Conservation (phyloP, 106 monocot species). For the Acanthochlamys bracteata region DNA sequence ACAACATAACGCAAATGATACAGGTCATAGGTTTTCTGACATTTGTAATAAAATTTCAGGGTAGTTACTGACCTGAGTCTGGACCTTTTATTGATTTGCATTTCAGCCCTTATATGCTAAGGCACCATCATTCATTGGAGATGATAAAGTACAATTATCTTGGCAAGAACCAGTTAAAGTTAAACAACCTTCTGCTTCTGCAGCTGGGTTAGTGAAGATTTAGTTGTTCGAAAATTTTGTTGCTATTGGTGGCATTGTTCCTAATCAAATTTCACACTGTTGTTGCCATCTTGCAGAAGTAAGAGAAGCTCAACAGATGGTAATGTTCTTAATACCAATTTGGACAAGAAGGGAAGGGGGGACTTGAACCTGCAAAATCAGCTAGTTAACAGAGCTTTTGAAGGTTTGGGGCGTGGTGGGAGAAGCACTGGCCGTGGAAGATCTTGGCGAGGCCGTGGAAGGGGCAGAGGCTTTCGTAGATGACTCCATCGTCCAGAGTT, state of each 20-base stretch:
- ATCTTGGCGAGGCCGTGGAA: conserved; percentile 49
- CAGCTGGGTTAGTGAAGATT: conserved; percentile 22
- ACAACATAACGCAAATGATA: conserved; percentile 90
- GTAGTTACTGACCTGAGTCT: background rate
- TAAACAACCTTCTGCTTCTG: conserved; percentile 23
- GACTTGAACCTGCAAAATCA: conserved; percentile 45
- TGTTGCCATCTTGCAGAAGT: conserved; percentile 27
- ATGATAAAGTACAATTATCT: conserved; percentile 71
- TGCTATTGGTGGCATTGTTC: background rate
- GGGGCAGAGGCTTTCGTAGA: conserved; percentile 54
- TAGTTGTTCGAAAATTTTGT: background rate
- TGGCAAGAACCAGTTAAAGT: conserved; percentile 68
- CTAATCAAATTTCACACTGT: background rate
- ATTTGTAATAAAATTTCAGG: background rate
- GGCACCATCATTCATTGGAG: conserved; percentile 82
- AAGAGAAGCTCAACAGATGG: conserved; percentile 36
- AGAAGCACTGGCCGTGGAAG: conserved; percentile 49
- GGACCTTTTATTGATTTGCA: background rate
- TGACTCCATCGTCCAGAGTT: background rate
- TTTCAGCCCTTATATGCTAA: conserved; percentile 83
- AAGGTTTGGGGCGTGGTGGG: conserved; percentile 74
- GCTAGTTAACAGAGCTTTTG: conserved; percentile 74
- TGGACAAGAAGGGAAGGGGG: conserved; percentile 48
- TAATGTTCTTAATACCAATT: conserved; percentile 32
- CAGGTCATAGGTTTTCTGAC: conserved; percentile 29